Conservation (phyloP, 2,329 filamentous ascomycete species). For the Gnomoniopsis smithogilvyi region DNA sequence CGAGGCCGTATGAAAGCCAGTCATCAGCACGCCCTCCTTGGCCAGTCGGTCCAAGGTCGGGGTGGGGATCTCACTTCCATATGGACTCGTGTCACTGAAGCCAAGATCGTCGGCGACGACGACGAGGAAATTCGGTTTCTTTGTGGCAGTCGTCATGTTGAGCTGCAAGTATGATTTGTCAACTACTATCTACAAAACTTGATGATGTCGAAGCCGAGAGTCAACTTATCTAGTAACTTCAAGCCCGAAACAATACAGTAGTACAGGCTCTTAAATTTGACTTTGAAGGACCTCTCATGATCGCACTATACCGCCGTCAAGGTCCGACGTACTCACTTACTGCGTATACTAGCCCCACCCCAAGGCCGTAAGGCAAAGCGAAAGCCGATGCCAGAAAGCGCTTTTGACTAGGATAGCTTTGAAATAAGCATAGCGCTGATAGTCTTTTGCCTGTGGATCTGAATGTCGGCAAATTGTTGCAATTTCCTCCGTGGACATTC, state of each 20-base stretch:
- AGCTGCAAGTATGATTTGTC: background rate
- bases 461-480: background rate
- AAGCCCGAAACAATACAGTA: background rate
- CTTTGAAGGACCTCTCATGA: background rate
- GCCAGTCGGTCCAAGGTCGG: constrained; percentile 52
- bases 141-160: background rate
- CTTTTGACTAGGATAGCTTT: background rate
- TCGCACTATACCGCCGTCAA: background rate
- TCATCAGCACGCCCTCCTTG: constrained; percentile 47
- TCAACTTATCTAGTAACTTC: too few relatives aligned
- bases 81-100: constrained; percentile 29
- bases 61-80: constrained; percentile 55
- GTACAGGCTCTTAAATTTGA: background rate
- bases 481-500: background rate
- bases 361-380: background rate
- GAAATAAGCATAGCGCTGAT: background rate
- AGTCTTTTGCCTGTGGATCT: background rate
- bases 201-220: too few relatives aligned
- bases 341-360: background rate
- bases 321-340: background rate
- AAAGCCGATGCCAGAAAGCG: background rate
- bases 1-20: constrained; percentile 56
- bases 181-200: too few relatives aligned
- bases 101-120: constrained; percentile 28
- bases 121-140: constrained; percentile 26